Conservation (phyloP, 305 asterid species). For the Fraxinus paxiana region DNA sequence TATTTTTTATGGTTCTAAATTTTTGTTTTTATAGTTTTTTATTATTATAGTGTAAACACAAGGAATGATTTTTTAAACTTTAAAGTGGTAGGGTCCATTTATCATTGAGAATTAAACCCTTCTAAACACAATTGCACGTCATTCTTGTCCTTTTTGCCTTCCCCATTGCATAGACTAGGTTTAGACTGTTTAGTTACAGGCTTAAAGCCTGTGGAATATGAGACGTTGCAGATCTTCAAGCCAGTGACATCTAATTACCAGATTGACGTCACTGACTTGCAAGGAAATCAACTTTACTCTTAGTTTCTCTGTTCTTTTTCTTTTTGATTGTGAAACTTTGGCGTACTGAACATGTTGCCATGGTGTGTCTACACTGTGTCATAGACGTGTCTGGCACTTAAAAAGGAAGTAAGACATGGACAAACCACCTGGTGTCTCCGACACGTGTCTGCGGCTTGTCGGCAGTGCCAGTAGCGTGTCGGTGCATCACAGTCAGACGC, state of each 20-base stretch:
- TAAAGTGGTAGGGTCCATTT: neutral
- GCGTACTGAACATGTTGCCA: neutral
- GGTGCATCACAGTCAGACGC: neutral
- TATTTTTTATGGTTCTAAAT: too few relatives aligned
- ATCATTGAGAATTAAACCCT: neutral
- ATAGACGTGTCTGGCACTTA: neutral
- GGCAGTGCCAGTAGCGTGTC: neutral
- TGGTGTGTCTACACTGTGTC: neutral
- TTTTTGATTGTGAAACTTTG: neutral
- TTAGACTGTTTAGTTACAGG: neutral
- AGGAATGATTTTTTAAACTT: neutral
- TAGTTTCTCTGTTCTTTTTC: neutral
- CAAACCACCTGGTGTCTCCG: too few relatives aligned
- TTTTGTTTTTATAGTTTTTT: too few relatives aligned
- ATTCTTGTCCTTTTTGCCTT: neutral
- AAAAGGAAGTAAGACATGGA: too few relatives aligned
- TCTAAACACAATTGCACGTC: neutral
- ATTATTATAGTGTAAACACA: neutral
- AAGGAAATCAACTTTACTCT: neutral
- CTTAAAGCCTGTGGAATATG: neutral
- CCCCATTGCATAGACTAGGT: neutral
- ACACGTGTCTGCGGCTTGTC: neutral
- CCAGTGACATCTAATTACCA: neutral
- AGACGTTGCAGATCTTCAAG: neutral
- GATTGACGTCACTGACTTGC: neutral